Conservation (phyloP, 306 rosid genomes). For the Glycine tomentella region DNA sequence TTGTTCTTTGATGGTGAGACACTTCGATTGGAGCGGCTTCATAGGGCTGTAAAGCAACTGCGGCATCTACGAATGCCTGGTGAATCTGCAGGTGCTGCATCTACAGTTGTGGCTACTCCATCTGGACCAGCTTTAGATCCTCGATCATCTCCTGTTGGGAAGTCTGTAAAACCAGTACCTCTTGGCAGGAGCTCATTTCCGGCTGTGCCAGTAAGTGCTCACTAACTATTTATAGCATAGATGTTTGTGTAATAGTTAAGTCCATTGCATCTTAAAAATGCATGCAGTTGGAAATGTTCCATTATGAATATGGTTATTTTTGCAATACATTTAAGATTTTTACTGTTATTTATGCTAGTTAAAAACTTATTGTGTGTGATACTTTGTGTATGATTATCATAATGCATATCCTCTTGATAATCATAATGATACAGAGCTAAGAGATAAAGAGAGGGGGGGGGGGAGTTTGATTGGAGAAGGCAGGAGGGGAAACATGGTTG, state of each 20-base stretch:
- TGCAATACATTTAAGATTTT: not conserved
- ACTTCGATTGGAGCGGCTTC: slow-evolving; percentile 79
- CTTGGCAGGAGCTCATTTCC: slow-evolving; percentile 59
- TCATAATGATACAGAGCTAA: not conserved
- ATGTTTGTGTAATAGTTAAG: slow-evolving; percentile 13
- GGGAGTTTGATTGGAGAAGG: not conserved
- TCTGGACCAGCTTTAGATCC: slow-evolving; percentile 64
- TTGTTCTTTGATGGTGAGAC: slow-evolving; percentile 85
- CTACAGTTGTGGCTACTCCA: slow-evolving; percentile 45
- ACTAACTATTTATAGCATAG: slow-evolving; percentile 23
- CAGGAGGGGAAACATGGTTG: not conserved
- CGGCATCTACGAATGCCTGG: slow-evolving; percentile 85
- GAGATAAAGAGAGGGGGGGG: not conserved
- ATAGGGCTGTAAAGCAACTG: slow-evolving; percentile 84
- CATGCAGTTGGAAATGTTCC: slow-evolving; percentile 8
- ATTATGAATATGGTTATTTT: not conserved
- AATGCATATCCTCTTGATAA: not conserved
- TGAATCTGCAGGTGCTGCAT: slow-evolving; percentile 64
- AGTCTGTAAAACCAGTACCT: slow-evolving; percentile 57
- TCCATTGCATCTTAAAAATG: slow-evolving; percentile 15
- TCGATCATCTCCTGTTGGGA: slow-evolving; percentile 75
- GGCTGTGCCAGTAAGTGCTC: slow-evolving; percentile 62
- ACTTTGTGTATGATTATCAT: slow-evolving; percentile 1
- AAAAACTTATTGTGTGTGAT: not conserved
- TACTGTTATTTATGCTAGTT: not conserved